phyloP scores from a whole-genome alignment of 2,329 filamentous ascomycete species.

The Pseudogymnoascus sp. region DNA sequence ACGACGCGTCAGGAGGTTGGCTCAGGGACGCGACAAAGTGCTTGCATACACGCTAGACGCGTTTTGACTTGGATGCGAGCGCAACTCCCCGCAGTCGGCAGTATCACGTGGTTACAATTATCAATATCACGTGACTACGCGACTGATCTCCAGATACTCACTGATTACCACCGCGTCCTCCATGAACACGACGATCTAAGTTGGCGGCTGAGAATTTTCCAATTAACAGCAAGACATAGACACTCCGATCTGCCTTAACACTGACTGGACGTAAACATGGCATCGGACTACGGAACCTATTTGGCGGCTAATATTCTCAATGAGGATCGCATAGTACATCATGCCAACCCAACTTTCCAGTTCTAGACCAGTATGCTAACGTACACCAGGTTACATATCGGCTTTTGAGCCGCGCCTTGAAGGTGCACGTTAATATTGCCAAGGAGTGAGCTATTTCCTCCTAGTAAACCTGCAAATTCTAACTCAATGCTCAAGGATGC shows the following conservation, averaged over 20 bases:
- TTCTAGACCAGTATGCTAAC: slow-evolving; percentile 8
- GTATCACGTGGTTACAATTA: background rate
- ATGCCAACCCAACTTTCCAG: background rate
- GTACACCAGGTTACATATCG: slow-evolving; percentile 74
- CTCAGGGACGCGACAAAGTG: slow-evolving; percentile 6
- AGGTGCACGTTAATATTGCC: slow-evolving; percentile 77
- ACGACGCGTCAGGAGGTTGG: slow-evolving; percentile 2
- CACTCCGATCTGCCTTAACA: background rate
- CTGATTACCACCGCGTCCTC: slow-evolving; percentile 1
- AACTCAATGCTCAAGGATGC: slow-evolving; percentile 53
- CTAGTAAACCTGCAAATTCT: background rate
- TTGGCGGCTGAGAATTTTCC: background rate
- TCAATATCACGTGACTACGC: background rate
- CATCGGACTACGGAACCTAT: slow-evolving; percentile 27
- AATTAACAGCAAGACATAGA: background rate
- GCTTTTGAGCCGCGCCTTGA: slow-evolving; percentile 70
- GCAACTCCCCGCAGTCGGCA: background rate
- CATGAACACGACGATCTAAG: background rate
- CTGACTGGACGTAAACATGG: background rate
- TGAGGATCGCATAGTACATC: slow-evolving; percentile 28
- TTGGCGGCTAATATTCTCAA: slow-evolving; percentile 29
- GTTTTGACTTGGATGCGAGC: background rate
- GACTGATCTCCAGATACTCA: background rate
- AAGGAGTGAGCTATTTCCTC: slow-evolving; percentile 59
- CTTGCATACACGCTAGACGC: slow-evolving; percentile 7